These are phyloP conservation scores for Alloascoidea hylecoeti DNA, from an alignment of 805 yeast species.

Conservation along the genomic window DNA sequence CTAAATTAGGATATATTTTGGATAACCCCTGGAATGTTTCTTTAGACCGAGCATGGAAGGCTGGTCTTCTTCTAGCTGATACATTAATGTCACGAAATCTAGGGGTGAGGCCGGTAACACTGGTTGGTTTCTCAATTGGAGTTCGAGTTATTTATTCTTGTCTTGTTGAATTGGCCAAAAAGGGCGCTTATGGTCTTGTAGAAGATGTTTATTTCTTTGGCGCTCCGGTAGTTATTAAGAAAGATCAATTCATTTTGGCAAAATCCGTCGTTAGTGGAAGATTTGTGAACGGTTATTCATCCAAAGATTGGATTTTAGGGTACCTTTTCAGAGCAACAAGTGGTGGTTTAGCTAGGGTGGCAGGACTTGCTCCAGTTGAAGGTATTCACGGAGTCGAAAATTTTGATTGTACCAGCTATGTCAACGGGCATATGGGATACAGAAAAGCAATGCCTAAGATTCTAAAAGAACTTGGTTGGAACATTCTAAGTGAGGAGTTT, in stretches of 20 bases:
- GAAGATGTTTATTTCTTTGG: conserved; percentile 87
- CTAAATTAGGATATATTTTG: conserved; percentile 76
- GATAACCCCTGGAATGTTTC: conserved; percentile 99
- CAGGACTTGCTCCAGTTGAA: conserved; percentile 74
- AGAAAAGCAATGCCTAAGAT: conserved; percentile 86
- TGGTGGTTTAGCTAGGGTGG: conserved; percentile 86
- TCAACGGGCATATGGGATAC: conserved; percentile 96
- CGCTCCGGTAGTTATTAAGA: conserved; percentile 68
- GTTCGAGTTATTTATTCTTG: conserved; percentile 89
- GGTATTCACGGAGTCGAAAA: conserved; percentile 56
- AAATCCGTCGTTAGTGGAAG: conserved; percentile 81
- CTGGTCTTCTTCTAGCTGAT: conserved; percentile 85
- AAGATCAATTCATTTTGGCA: conserved; percentile 65
- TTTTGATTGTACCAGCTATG: conserved; percentile 72
- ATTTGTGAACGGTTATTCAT: conserved; percentile 81
- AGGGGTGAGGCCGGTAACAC: conserved; percentile 84
- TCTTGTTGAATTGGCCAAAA: conserved; percentile 67
- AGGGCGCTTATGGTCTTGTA: conserved; percentile 77
- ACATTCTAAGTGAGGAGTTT: conserved; percentile 79
- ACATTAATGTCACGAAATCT: conserved; percentile 75
- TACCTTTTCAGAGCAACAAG: conserved; percentile 90
- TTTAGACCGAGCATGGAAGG: conserved; percentile 92
- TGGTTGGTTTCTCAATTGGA: conserved; percentile 90
- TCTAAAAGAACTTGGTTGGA: conserved; percentile 56
- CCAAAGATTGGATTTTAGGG: conserved; percentile 92